These are phyloP conservation scores for Penicillium sp. DNA, from an alignment of 2,329 filamentous ascomycete species.

Conservation along the genomic window DNA sequence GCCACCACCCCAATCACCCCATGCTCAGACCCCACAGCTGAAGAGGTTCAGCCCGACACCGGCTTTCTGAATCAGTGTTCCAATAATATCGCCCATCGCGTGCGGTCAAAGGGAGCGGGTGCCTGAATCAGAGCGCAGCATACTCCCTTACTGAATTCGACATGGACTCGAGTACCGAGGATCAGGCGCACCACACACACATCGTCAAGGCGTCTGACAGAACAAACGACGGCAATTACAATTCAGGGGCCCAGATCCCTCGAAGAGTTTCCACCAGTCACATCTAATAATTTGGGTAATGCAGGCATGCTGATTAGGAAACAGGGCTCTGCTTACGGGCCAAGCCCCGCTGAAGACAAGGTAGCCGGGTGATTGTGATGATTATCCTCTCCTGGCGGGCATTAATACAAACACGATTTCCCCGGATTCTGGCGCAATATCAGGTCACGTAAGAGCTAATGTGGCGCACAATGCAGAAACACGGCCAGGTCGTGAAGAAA, in stretches of 20 bases:
- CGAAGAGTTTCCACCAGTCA: not conserved
- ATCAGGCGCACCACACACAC: not conserved
- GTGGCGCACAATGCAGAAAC: not conserved
- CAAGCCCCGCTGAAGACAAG: not conserved
- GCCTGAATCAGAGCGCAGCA: not conserved
- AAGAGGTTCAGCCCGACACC: not conserved
- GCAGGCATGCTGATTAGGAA: not conserved
- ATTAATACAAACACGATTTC: not conserved
- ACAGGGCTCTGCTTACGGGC: not conserved
- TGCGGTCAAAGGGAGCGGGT: not conserved
- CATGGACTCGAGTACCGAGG: not conserved
- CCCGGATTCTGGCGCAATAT: constrained; percentile 7
- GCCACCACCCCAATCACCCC: not conserved
- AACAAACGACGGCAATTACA: not conserved
- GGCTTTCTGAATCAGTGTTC: not conserved
- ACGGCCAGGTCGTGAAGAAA: not conserved
- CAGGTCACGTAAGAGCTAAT: not conserved
- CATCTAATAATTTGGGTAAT: not conserved
- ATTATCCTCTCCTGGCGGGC: not conserved
- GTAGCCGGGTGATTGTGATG: not conserved
- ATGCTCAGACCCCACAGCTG: not conserved
- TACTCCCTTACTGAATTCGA: not conserved
- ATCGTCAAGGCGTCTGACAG: not conserved
- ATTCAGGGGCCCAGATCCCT: not conserved
- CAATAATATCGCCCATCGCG: not conserved